Evolutionary conservation across 2,329 filamentous ascomycete genomes (phyloP).

Genomic region (Clonostachys byssicola): DNA sequence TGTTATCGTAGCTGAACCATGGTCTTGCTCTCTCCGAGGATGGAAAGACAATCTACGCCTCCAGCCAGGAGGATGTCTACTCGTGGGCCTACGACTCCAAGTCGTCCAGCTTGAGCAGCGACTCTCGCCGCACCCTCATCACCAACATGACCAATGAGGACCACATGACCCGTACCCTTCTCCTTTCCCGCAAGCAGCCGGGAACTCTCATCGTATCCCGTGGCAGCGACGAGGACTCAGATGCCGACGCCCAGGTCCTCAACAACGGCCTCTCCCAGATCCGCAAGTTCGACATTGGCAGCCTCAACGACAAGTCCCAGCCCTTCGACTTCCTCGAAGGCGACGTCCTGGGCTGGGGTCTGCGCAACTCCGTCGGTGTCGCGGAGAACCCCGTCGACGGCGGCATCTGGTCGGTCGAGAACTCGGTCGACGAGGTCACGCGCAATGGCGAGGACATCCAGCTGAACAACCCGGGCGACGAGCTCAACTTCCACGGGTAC

Average conservation of each 20-base stretch:
- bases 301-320: slow-evolving; percentile 13
- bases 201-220: slow-evolving; percentile 61
- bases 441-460: slow-evolving; percentile 59
- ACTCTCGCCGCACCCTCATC: slow-evolving; percentile 46
- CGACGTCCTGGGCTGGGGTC: slow-evolving; percentile 58
- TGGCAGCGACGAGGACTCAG: slow-evolving; percentile 61
- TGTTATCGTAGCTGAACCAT: slow-evolving; percentile 43
- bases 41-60: slow-evolving; percentile 51
- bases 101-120: slow-evolving; percentile 29
- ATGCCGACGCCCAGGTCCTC: slow-evolving; percentile 44
- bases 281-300: slow-evolving; percentile 47
- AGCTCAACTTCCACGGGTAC: slow-evolving; percentile 68
- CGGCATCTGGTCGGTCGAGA: slow-evolving; percentile 61
- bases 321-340: slow-evolving; percentile 44
- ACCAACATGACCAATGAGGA: slow-evolving; percentile 58
- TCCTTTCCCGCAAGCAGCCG: slow-evolving; percentile 50
- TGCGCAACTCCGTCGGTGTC: slow-evolving; percentile 69
- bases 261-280: slow-evolving; percentile 61
- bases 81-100: slow-evolving; percentile 61
- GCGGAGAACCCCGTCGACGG: slow-evolving; percentile 54
- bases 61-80: slow-evolving; percentile 53
- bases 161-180: slow-evolving; percentile 63
- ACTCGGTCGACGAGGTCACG: slow-evolving; percentile 61
- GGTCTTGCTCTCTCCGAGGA: slow-evolving; percentile 49
- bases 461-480: slow-evolving; percentile 67